These are phyloP conservation scores for Candida mesenterica DNA, from an alignment of 1,139 yeast species.

Conservation along the genomic window DNA sequence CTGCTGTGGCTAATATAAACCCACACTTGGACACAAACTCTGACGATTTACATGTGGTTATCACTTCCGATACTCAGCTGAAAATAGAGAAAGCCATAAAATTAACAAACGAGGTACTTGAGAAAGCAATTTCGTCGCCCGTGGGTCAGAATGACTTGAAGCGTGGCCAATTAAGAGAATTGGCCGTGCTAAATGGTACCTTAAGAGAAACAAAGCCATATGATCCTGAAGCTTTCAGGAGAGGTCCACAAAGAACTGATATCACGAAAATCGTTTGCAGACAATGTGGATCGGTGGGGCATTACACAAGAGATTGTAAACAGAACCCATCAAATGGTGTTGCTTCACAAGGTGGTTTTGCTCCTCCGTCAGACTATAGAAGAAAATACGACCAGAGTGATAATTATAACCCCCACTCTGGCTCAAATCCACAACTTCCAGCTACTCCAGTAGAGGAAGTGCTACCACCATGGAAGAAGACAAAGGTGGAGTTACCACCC, in stretches of 20 bases:
- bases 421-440: constrained; percentile 1
- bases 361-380: neutral
- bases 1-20: constrained; percentile 23
- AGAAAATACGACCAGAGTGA: constrained; percentile 11
- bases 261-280: constrained; percentile 67
- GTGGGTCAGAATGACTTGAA: constrained; percentile 92
- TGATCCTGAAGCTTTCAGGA: constrained; percentile 53
- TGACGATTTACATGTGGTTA: constrained; percentile 86
- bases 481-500: constrained; percentile 13
- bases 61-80: constrained; percentile 80
- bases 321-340: constrained; percentile 12
- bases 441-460: constrained; percentile 4
- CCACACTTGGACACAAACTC: constrained; percentile 26
- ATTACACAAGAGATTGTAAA: constrained; percentile 84
- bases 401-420: constrained; percentile 1
- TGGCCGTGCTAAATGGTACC: constrained; percentile 94
- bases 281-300: constrained; percentile 80
- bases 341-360: no score
- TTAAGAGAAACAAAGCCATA: constrained; percentile 75
- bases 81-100: constrained; percentile 74
- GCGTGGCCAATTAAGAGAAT: constrained; percentile 83
- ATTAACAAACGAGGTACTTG: constrained; percentile 72
- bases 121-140: constrained; percentile 83
- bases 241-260: constrained; percentile 43
- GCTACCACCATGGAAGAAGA: constrained; percentile 17